A percentile compares a stretch with the other conserved stretches of the same genome.
These are phyloP conservation scores for Entomortierella parvispora DNA, from an alignment of 192 early-diverging fungal genomes.

Conservation along the genomic window DNA sequence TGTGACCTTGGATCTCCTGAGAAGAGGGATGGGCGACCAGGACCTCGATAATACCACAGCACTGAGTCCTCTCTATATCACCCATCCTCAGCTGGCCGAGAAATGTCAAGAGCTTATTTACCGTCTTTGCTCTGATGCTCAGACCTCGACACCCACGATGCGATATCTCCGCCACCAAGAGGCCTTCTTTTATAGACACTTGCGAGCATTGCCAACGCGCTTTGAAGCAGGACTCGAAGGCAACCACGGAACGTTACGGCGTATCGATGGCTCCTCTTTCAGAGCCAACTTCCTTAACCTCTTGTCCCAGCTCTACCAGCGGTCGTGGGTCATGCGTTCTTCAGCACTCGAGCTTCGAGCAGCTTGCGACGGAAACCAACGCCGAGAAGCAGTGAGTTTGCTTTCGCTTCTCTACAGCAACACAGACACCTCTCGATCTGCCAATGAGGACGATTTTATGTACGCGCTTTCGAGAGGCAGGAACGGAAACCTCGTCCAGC, in stretches of 20 bases:
- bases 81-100: constrained; percentile 84
- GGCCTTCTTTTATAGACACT: constrained; percentile 79
- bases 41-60: constrained; percentile 42
- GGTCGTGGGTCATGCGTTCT: constrained; percentile 90
- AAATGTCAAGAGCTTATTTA: constrained; percentile 91
- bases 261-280: constrained; percentile 24
- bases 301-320: constrained; percentile 77
- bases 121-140: constrained; percentile 75
- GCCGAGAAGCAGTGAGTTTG: constrained; percentile 43
- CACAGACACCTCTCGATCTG: constrained; percentile 26
- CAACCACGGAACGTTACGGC: constrained; percentile 24
- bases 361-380: constrained; percentile 45
- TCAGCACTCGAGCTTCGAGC: constrained; percentile 89
- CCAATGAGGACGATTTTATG: constrained; percentile 45
- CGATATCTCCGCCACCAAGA: constrained; percentile 83
- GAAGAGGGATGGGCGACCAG: constrained; percentile 53
- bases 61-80: constrained; percentile 61
- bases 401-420: constrained; percentile 51
- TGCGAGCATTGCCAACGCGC: constrained; percentile 55
- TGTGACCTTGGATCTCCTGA: constrained; percentile 69
- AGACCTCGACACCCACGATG: constrained; percentile 76
- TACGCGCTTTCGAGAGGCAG: constrained; percentile 18
- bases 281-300: constrained; percentile 46
- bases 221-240: constrained; percentile 38
- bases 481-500: constrained; percentile 55